Percentiles rank a stretch among this genome's conserved stretches.
phyloP scores from a whole-genome alignment of 352 stramenopile genomes.

The Phytophthora pseudosyringae region DNA sequence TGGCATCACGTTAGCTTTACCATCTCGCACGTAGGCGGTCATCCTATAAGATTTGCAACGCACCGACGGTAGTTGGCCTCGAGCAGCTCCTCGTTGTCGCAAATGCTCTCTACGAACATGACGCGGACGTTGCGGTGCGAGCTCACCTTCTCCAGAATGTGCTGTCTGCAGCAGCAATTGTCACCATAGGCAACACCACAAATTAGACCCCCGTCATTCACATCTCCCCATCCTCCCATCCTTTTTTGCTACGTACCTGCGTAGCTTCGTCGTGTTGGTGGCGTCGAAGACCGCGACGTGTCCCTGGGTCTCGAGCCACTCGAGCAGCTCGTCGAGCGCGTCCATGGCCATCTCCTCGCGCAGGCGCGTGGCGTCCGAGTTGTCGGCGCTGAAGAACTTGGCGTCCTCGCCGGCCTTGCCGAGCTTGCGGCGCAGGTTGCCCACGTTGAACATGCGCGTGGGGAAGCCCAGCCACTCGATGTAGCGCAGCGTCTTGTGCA shows the following conservation, averaged over 20 bases:
- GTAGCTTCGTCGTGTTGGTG: slow-evolving; percentile 94
- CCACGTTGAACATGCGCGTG: slow-evolving; percentile 96
- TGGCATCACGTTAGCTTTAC: slow-evolving; percentile 25
- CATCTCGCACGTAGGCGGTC: slow-evolving; percentile 8
- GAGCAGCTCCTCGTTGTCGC: slow-evolving; percentile 92
- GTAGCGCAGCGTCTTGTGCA: slow-evolving; percentile 93
- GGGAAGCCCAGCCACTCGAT: slow-evolving; percentile 92
- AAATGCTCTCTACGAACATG: slow-evolving; percentile 96
- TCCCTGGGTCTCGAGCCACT: slow-evolving; percentile 91
- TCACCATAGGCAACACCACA: background rate
- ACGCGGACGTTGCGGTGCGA: slow-evolving; percentile 79
- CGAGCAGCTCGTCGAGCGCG: slow-evolving; percentile 88
- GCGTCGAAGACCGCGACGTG: slow-evolving; percentile 96
- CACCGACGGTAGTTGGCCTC: slow-evolving; percentile 91
- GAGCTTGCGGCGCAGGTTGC: slow-evolving; percentile 90
- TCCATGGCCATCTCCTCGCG: slow-evolving; percentile 91
- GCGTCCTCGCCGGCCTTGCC: slow-evolving; percentile 73
- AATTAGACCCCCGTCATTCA: slow-evolving; percentile 6
- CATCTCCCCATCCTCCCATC: background rate
- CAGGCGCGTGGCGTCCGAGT: slow-evolving; percentile 79
- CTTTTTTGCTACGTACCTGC: slow-evolving; percentile 35
- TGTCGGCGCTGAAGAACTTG: slow-evolving; percentile 93
- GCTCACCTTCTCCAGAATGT: slow-evolving; percentile 71
- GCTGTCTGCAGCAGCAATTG: slow-evolving; percentile 33
- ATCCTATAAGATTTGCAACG: slow-evolving; percentile 31